Base-by-base conservation (phyloP, 371 early-diverging fungal genomes). In the Haplosporangium sp. region DNA sequence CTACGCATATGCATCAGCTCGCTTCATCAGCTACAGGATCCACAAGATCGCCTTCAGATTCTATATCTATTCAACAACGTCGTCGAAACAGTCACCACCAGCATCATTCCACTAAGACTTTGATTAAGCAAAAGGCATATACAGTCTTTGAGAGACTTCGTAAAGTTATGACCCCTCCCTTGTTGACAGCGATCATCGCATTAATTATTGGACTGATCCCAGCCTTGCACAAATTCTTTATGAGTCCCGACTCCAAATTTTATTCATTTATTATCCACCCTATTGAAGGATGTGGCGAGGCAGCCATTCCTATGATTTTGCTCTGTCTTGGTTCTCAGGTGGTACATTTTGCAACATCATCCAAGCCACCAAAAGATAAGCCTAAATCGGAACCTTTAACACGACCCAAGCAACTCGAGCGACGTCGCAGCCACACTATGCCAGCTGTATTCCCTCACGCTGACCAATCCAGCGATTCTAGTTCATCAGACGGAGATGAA, bases 241-340 rank as follows among this genome's bases (percentile, higher is more conserved):
- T 78, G 72, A 87, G 86, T 59, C 71, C 77, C 7, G 72, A 84
- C 63, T 84, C 88, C 40, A 82, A 89, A 5, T 50, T 91, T 3
- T 86, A 90, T 53, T 76, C 90, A 35, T 81, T 90, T 7, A 69
- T 92, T 34, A 86, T 91, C 47, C 77, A 79, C 38, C 91, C 92
- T 0, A 84, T 93, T 40, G 90, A 91, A 53, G 83, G 84, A 37
- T 91, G 92, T 74, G 91, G 92, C 34, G 85, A 85, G 34, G 91
- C 91, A 0, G 88, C 92, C 5, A 90, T 93, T n/a, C 94, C 94
- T 4, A 83, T 92, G 61, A 87, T 91, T 17, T 73, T 93, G 56
- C 77, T 91, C 10, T 90, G 92, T 69, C 85, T 93, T 0, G 94
- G 94, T 13, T 88, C 92, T 15, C 92, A 93, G 73, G 77, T 93